phyloP scores from a whole-genome alignment of 192 early-diverging fungal genomes.

The Paraglomus occultum region DNA sequence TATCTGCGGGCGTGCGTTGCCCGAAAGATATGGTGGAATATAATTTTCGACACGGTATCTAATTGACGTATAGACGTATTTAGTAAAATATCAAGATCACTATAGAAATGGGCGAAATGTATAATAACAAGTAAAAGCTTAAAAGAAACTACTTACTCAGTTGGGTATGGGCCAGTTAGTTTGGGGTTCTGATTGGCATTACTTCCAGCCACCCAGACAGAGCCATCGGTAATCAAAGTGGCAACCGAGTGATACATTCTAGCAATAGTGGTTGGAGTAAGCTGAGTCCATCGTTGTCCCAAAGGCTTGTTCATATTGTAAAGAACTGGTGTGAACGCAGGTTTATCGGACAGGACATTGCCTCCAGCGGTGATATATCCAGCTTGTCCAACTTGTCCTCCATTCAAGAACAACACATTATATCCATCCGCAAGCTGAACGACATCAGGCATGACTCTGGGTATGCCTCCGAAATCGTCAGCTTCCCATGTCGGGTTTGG shows the following conservation, averaged over 20 bases:
- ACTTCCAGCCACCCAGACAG: slow-evolving; percentile 41
- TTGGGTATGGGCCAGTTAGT: slow-evolving; percentile 38
- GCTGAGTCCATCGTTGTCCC: slow-evolving; percentile 43
- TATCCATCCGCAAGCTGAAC: slow-evolving; percentile 51
- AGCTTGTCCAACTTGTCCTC: slow-evolving; percentile 54
- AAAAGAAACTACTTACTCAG: slow-evolving; percentile 37
- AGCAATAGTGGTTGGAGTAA: slow-evolving; percentile 47
- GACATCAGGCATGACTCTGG: slow-evolving; percentile 52
- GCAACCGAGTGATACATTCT: slow-evolving; percentile 67
- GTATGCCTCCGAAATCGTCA: slow-evolving; percentile 45
- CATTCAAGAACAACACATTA: slow-evolving; percentile 60
- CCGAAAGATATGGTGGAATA: slow-evolving; percentile 54
- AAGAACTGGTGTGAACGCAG: slow-evolving; percentile 49
- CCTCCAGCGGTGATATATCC: slow-evolving; percentile 38
- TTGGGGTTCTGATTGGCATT: slow-evolving; percentile 34
- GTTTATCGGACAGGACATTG: slow-evolving; percentile 38
- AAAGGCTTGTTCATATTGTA: slow-evolving; percentile 50
- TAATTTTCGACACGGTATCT: slow-evolving; percentile 54
- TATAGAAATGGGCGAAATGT: no score
- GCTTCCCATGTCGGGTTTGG: slow-evolving; percentile 49
- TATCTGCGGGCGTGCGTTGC: slow-evolving; percentile 40
- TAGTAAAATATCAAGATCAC: no score
- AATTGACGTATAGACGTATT: slow-evolving; percentile 39
- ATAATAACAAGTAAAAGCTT: background rate
- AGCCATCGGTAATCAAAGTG: slow-evolving; percentile 40